Base-by-base conservation (phyloP, 1,139 yeast genomes). In the Saccharomyces hybrid region DNA sequence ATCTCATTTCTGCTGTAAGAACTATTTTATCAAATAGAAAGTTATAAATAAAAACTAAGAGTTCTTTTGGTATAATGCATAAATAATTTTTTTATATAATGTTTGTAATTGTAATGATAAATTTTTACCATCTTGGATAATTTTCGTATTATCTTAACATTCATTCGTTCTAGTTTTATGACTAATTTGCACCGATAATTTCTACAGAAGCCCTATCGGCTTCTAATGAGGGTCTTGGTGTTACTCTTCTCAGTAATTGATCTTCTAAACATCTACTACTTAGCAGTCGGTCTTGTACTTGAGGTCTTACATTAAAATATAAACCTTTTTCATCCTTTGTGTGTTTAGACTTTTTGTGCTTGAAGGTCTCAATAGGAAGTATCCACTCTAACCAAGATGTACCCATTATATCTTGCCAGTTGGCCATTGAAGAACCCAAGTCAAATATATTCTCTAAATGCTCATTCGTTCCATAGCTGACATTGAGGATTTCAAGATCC, bases 361-460 rank as follows among this genome's bases (percentile, higher is more conserved):
- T 62, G 55, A 74, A 67, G 5, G 72, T 70, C 4, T 60, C 48
- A 0, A 86, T 64, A 0, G 99, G 98, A 0, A 90, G 65, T 3
- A 85, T 38, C 97, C 97, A 90, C 57, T 83, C 82, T 19, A 60
- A 53, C 78, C 82, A 76, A 1, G 72, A 67, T 1, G 69, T 60
- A 0, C 99, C 99, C 95, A 93, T 85, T 1, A 88, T 79, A 14
- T 78, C 76, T 19, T 67, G 60, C 86, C 91, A 83, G 68, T 93
- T 93, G 5, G 63, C 66, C 28, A 64, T 65, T 54, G 64, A 58
- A 7, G 67, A 67, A 0, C 97, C 97, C 46, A 93, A 66, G 68
- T 91, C 89, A 68, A 83, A 93, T 3, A 88, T 76, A 69, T 93
- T 88, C 86, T 68, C 29, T 69, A 62, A 7, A 78, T 78, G 34